Conservation (phyloP, 257 asterid genomes). For the Sherardia arvensis region DNA sequence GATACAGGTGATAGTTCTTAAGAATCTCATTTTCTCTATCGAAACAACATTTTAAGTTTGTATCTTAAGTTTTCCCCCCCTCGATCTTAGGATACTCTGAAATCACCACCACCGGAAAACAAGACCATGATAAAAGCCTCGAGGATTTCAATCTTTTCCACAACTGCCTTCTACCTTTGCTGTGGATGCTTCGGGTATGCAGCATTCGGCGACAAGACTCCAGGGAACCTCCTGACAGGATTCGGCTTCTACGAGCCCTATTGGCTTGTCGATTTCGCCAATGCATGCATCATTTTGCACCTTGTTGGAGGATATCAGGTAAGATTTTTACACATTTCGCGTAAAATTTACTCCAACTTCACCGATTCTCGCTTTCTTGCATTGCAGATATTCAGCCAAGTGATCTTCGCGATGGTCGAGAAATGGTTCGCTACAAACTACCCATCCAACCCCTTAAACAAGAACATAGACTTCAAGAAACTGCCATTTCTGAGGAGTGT, state of each 20-base stretch:
- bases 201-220: slow-evolving; percentile 58
- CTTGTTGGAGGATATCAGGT: slow-evolving; percentile 78
- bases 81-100: slow-evolving; percentile 51
- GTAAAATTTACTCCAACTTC: not conserved
- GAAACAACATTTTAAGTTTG: not conserved
- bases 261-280: slow-evolving; percentile 67
- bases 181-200: slow-evolving; percentile 75
- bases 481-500: slow-evolving; percentile 31
- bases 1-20: slow-evolving; percentile 43
- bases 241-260: slow-evolving; percentile 78
- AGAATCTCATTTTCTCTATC: not conserved
- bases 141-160: slow-evolving; percentile 25
- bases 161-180: slow-evolving; percentile 55
- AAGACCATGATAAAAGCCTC: slow-evolving; percentile 62
- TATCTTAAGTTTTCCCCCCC: too few species aligned
- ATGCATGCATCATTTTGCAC: slow-evolving; percentile 55
- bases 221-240: slow-evolving; percentile 74
- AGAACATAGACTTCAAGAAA: slow-evolving; percentile 25
- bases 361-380: not conserved
- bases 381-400: slow-evolving; percentile 57
- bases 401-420: slow-evolving; percentile 47
- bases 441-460: slow-evolving; percentile 27
- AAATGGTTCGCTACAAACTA: slow-evolving; percentile 25
- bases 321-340: not conserved
- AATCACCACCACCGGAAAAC: slow-evolving; percentile 55